Conservation (phyloP, 2,329 filamentous ascomycete genomes). For the Ramularia endophylla region DNA sequence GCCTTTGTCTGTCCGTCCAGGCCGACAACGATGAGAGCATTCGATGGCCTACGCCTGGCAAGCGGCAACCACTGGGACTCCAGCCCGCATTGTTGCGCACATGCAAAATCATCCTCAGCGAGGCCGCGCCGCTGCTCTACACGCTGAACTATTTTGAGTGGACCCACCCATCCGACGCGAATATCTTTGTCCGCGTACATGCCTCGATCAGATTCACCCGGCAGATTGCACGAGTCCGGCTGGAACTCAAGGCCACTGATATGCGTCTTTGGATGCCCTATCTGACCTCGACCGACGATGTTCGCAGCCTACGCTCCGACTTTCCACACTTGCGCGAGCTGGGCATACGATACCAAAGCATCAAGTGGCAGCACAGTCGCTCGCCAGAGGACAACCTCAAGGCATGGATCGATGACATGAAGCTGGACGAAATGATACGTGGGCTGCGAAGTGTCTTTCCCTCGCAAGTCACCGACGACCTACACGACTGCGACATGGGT, state of each 20-base stretch:
- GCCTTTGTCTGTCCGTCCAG: conserved; percentile 24
- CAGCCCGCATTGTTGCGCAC: conserved; percentile 29
- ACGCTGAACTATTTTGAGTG: conserved; percentile 30
- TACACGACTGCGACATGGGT: background rate
- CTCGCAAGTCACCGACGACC: background rate
- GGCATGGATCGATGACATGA: conserved; percentile 23
- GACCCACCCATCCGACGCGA: conserved; percentile 33
- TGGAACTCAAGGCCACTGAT: conserved; percentile 31
- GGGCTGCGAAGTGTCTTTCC: conserved; percentile 24
- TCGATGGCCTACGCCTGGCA: conserved; percentile 26
- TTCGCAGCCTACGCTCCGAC: conserved; percentile 29
- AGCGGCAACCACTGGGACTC: conserved; percentile 17
- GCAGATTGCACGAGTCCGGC: conserved; percentile 21
- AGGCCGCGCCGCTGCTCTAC: conserved; percentile 32
- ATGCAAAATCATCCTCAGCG: conserved; percentile 28
- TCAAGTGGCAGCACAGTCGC: conserved; percentile 26
- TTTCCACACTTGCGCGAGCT: conserved; percentile 28
- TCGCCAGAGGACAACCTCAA: conserved; percentile 26
- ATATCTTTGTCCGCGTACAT: conserved; percentile 33
- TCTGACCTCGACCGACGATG: conserved; percentile 25
- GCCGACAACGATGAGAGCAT: conserved; percentile 23
- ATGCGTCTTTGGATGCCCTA: conserved; percentile 34
- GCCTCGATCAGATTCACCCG: conserved; percentile 16
- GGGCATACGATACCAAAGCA: conserved; percentile 28
- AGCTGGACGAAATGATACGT: conserved; percentile 26